Conservation (phyloP, 2,329 filamentous ascomycete species). For the Pseudocercospora crystallina region DNA sequence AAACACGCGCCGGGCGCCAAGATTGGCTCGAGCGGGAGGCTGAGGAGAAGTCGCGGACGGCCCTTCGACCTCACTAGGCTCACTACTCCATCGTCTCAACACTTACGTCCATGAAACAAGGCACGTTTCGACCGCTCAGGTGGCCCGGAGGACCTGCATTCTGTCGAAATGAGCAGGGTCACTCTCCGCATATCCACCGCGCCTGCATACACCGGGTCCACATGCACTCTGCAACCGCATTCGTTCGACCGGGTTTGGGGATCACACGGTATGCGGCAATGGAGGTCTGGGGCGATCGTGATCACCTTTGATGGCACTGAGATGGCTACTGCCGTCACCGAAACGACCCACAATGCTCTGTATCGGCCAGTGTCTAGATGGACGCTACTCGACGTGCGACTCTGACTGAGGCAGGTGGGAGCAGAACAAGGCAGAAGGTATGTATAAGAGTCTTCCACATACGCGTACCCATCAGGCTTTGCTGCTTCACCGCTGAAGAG, state of each 20-base stretch:
- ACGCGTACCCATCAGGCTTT: not conserved
- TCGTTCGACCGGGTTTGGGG: conserved; percentile 6
- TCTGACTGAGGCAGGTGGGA: not conserved
- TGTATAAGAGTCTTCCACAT: conserved; percentile 15
- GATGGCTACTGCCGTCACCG: conserved; percentile 11
- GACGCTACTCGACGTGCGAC: not conserved
- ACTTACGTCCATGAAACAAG: conserved; percentile 13
- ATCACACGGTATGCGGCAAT: conserved; percentile 9
- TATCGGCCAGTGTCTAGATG: conserved; percentile 16
- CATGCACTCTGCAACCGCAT: conserved; percentile 5
- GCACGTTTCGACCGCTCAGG: conserved; percentile 12
- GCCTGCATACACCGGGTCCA: conserved; percentile 1
- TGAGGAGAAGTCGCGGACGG: too few species aligned
- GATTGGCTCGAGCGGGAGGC: too few species aligned
- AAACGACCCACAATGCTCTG: conserved; percentile 9
- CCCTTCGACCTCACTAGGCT: too few species aligned
- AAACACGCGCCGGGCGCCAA: not conserved
- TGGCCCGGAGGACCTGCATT: conserved; percentile 9
- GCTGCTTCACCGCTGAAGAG: not conserved
- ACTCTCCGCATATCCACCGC: conserved; percentile 9
- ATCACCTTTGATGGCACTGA: conserved; percentile 12
- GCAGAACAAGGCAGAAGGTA: not conserved
- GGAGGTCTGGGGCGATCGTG: conserved; percentile 8
- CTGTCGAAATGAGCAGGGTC: conserved; percentile 21
- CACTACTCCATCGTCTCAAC: conserved; percentile 5